Conservation (phyloP, 2,329 filamentous ascomycete species). For the Talaromyces sp. region DNA sequence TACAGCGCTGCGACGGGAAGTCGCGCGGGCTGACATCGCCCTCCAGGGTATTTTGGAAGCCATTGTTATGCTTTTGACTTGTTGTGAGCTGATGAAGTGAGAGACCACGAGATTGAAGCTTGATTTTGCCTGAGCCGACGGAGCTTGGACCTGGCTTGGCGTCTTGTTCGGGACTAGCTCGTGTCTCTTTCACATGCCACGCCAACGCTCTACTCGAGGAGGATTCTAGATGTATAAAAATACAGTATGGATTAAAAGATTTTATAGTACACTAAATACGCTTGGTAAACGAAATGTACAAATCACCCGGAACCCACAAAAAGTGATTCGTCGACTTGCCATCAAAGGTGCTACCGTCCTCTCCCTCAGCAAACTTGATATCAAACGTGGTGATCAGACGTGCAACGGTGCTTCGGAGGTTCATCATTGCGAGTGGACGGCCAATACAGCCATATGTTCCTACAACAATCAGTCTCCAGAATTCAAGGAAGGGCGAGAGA, state of each 20-base stretch:
- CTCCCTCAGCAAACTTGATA: constrained; percentile 32
- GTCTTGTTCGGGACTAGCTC: not conserved
- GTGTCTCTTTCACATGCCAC: not conserved
- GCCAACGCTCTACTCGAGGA: not conserved
- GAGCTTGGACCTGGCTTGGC: constrained; percentile 12
- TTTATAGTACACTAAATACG: not conserved
- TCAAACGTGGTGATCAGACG: constrained; percentile 36
- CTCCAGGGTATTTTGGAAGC: constrained; percentile 37
- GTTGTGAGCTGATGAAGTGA: not conserved
- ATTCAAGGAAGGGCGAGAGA: not conserved
- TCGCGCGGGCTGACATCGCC: constrained; percentile 34
- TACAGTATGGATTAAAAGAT: not conserved
- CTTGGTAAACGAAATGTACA: constrained; percentile 22
- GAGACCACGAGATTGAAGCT: not conserved
- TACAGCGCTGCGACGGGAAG: constrained; percentile 25
- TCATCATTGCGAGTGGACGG: constrained; percentile 36
- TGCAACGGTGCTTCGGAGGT: constrained; percentile 35
- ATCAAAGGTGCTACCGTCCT: constrained; percentile 33
- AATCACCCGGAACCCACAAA: constrained; percentile 25
- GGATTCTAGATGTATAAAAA: not conserved
- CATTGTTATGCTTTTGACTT: constrained; percentile 23
- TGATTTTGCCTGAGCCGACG: not conserved
- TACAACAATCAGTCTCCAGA: constrained; percentile 14
- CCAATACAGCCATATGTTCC: constrained; percentile 38
- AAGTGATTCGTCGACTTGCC: constrained; percentile 37